A percentile compares a stretch with the other conserved stretches of the same genome.
These are phyloP conservation scores for Dujonia santamariae DNA, from an alignment of 1,139 yeast genomes.

Conservation along the genomic window DNA sequence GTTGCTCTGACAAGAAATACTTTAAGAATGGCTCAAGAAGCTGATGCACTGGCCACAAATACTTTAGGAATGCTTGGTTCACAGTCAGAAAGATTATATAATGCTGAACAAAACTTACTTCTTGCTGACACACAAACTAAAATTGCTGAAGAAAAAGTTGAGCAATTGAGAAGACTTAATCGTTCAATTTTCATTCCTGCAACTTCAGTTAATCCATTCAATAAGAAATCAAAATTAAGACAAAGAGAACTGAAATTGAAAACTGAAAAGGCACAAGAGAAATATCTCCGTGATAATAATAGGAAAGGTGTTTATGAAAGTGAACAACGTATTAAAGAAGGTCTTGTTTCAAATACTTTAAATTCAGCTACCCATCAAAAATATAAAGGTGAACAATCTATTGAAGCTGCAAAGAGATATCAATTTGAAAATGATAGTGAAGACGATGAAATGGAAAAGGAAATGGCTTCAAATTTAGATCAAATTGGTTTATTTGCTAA, in stretches of 20 bases:
- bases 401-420: conserved; percentile 46
- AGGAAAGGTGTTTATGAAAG: conserved; percentile 44
- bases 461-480: conserved; percentile 50
- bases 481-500: conserved; percentile 47
- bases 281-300: conserved; percentile 42
- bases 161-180: conserved; percentile 74
- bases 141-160: conserved; percentile 81
- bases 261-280: conserved; percentile 62
- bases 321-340: conserved; percentile 45
- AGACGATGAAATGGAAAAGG: conserved; percentile 60
- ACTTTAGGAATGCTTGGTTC: conserved; percentile 90
- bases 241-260: conserved; percentile 74
- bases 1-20: conserved; percentile 85
- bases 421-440: conserved; percentile 55
- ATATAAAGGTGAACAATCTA: conserved; percentile 48
- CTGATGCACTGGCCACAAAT: conserved; percentile 87
- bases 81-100: conserved; percentile 81
- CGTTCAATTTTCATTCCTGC: conserved; percentile 83
- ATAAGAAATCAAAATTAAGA: conserved; percentile 70
- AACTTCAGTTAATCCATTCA: conserved; percentile 76
- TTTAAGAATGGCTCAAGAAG: conserved; percentile 82
- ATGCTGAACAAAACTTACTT: conserved; percentile 73
- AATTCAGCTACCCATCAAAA: conserved; percentile 41
- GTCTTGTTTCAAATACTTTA: conserved; percentile 38
- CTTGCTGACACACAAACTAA: conserved; percentile 79